Base-by-base conservation (phyloP, 495 filamentous ascomycete genomes). In the Aspergillus kassunensis region DNA sequence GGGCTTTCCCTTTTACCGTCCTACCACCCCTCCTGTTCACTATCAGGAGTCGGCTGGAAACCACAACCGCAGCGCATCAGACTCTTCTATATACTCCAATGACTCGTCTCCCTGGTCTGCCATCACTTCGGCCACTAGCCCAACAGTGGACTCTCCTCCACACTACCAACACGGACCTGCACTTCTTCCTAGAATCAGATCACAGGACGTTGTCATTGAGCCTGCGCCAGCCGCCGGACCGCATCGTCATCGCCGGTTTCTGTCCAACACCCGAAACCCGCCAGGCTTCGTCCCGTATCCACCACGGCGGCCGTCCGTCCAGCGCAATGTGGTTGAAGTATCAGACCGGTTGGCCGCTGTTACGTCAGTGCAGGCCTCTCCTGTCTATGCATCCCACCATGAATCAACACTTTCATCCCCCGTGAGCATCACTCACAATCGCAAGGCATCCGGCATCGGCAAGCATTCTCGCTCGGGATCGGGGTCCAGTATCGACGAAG, bases 161-260 rank as follows among this genome's bases (percentile, higher is more conserved):
- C 78, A 85, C 20, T 65, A 75, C 46, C 85, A 90, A 30, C 82
- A 88, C 74, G 91, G 89, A 11, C 89, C 90, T 29, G 73, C 87
- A 23, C 78, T 97, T 45, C 77, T 97, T 23, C 91, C 91, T 51
- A 91, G 88, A 76, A 89, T 95, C 69, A 80, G 91, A 41, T 80
- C 81, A 53, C 89, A 95, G 66, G 91, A 95, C 71, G 85, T 91
- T 71, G 75, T 83, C 45, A 79, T 91, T 52, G 79, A 85, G 53
- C 77, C 79, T 12, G 61, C 69, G 18, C 70, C 72, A 41, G 49
- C 61, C 21, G 56, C 57, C 18, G 72, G 69, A 15, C 72, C 72
- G 25, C 70, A 68, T 23, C 70, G 75, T 34, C 79, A 82, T 57
- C 73, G 74, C 43, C 72, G 78, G 51, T 79, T 82, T 23, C 64